These are phyloP conservation scores for Mycena kentingensis DNA, from an alignment of 768 basidiomycete genomes.

Conservation along the genomic window DNA sequence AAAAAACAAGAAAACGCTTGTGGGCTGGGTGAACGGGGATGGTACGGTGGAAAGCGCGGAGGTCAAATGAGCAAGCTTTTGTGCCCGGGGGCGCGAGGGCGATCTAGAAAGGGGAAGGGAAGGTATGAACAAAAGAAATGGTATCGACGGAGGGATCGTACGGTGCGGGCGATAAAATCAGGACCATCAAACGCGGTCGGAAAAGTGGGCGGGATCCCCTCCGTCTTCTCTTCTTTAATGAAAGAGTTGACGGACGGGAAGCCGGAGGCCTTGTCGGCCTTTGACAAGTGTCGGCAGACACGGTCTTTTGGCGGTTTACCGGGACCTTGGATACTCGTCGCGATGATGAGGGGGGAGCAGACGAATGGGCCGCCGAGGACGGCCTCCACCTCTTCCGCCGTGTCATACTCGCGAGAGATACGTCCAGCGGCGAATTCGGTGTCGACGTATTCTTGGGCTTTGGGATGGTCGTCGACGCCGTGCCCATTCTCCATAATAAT, in stretches of 20 bases:
- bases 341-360: constrained; percentile 9
- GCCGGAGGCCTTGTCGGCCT: not conserved
- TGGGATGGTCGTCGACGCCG: not conserved
- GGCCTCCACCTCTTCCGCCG: not conserved
- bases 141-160: no score
- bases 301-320: constrained; percentile 6
- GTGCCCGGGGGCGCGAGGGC: constrained; percentile 22
- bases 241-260: constrained; percentile 2
- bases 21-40: constrained; percentile 15
- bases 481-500: not conserved
- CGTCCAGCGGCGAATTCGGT: not conserved
- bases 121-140: no score
- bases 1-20: constrained; percentile 20
- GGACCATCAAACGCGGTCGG: no score
- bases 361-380: constrained; percentile 4
- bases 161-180: no score
- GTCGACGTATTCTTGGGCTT: not conserved
- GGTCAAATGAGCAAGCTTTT: constrained; percentile 22
- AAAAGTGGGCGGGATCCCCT: no score
- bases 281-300: constrained; percentile 16
- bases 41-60: constrained; percentile 22
- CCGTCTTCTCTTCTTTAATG: constrained; percentile 8
- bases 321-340: constrained; percentile 1
- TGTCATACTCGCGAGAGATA: not conserved
- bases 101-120: constrained; percentile 19